Conservation (phyloP, 2,329 filamentous ascomycete genomes). For the Zymoseptoria brevis region DNA sequence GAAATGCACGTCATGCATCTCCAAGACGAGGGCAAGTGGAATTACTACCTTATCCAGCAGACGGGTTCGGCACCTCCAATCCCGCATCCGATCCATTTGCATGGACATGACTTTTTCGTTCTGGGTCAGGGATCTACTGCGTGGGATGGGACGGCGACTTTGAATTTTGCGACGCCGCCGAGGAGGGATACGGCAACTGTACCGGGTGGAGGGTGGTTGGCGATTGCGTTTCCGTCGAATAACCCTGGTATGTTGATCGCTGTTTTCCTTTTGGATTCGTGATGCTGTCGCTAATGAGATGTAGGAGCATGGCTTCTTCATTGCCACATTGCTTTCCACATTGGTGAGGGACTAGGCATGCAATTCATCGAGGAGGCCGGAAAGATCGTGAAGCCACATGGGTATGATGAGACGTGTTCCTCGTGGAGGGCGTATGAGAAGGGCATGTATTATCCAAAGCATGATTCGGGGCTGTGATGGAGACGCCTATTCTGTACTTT, state of each 20-base stretch:
- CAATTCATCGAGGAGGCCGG: constrained; percentile 44
- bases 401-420: constrained; percentile 25
- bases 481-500: not conserved
- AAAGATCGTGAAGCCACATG: constrained; percentile 26
- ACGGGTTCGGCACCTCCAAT: constrained; percentile 2
- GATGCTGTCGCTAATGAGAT: constrained; percentile 45
- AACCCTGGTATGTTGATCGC: constrained; percentile 36
- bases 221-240: constrained; percentile 43
- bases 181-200: constrained; percentile 42
- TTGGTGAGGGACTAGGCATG: constrained; percentile 49
- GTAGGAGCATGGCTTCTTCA: constrained; percentile 39
- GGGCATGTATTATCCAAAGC: constrained; percentile 27
- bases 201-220: constrained; percentile 38
- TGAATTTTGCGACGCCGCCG: constrained; percentile 36
- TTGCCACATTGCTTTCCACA: constrained; percentile 50
- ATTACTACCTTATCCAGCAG: constrained; percentile 32
- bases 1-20: constrained; percentile 36
- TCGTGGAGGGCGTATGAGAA: constrained; percentile 32
- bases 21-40: constrained; percentile 25
- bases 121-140: constrained; percentile 19
- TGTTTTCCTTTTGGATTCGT: constrained; percentile 39
- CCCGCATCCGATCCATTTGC: constrained; percentile 23
- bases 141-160: constrained; percentile 22
- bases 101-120: constrained; percentile 28
- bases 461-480: constrained; percentile 33